These are phyloP conservation scores for Astrocystis sublimbata DNA, from an alignment of 495 filamentous ascomycete species.

Conservation along the genomic window DNA sequence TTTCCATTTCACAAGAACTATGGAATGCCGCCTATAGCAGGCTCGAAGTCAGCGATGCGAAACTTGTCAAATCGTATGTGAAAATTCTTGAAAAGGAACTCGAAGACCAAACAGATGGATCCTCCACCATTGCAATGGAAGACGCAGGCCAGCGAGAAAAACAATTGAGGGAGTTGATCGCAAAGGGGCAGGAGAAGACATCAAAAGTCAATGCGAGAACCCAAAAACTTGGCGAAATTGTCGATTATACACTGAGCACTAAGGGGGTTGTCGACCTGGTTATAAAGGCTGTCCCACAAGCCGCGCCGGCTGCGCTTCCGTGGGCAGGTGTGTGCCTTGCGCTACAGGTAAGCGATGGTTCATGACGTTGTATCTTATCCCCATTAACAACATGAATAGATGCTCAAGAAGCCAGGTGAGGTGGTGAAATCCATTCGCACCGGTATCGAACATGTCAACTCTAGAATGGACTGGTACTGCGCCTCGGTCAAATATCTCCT, in stretches of 20 bases:
- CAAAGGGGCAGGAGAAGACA: not conserved
- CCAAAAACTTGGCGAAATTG: not conserved
- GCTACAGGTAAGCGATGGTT: not conserved
- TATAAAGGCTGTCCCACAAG: not conserved
- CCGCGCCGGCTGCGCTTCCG: conserved; percentile 8
- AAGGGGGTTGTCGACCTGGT: not conserved
- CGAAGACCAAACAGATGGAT: not conserved
- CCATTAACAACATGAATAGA: no score
- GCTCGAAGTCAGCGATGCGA: not conserved
- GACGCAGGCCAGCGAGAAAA: not conserved
- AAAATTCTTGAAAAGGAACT: not conserved
- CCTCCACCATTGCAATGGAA: not conserved
- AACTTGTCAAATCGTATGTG: not conserved
- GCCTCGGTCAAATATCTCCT: conserved; percentile 28
- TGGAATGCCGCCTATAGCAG: not conserved
- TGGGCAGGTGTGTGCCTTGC: conserved; percentile 1
- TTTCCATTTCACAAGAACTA: not conserved
- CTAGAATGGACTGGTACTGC: conserved; percentile 41
- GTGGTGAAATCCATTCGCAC: no score
- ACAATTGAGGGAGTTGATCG: not conserved
- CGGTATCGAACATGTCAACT: conserved; percentile 34
- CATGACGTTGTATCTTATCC: no score
- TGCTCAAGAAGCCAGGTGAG: no score
- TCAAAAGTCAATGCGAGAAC: not conserved
- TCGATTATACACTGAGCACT: not conserved